Evolutionary conservation across 2,329 filamentous ascomycete species (phyloP), one percentile per base, ranked within the genome.

Genomic region (Mycosphaerella sp.): DNA sequence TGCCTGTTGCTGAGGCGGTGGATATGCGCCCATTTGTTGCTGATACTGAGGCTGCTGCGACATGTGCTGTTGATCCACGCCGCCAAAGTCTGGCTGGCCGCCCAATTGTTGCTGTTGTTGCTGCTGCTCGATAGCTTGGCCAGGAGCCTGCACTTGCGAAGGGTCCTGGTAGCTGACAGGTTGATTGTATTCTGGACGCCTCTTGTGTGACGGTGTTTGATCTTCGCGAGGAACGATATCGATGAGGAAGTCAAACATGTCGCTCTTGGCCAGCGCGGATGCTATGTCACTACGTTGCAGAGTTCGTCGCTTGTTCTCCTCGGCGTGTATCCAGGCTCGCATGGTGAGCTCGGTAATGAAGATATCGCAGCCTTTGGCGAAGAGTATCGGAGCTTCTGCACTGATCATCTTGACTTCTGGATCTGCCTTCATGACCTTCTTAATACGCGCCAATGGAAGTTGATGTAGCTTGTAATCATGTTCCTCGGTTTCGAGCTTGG

Each of bases 341-440:
- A 98, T 98, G 6, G 93, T 98, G 57, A 98, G 79, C 73, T 98
- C 93, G 6, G 67, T 69, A 68, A 98, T 98, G 75, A 98, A 98
- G 68, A 97, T 96, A 69, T 98, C 93, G 73, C 93, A 97, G 38
- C 92, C 93, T 73, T 98, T 98, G 48, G 93, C 93, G 67, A 98
- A 98, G 11, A 98, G 78, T 64, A 98, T 98, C 1, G 93, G 93
- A 1, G 93, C 93, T 74, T 98, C 93, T 7, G 93, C 93, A 3
- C 91, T 97, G 59, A 98, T 98, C 93, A 98, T 98, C 78, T 98
- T 98, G 45, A 98, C 93, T 67, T 98, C 93, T 0, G 93, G 93
- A 64, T 98, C 93, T 0, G 93, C 93, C 75, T 98, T 98, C 93
- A 98, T 98, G 62, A 98, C 93, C 73, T 98, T 98, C 79, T 98